These are phyloP conservation scores for Aureobasidium sp. DNA, from an alignment of 2,329 filamentous ascomycete species.

Conservation along the genomic window DNA sequence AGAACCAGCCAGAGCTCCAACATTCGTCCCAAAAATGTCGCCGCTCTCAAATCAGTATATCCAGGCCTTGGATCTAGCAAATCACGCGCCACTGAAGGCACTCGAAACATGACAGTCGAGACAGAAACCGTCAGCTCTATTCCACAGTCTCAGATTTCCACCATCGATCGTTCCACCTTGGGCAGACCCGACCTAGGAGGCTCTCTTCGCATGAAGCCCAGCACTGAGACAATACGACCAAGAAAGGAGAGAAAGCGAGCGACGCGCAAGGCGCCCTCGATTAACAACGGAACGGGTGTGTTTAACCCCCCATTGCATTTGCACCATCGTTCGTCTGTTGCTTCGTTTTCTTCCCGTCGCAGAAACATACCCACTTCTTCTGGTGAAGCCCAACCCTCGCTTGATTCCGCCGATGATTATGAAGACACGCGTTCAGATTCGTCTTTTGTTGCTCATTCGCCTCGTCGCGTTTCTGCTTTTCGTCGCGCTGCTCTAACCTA, in stretches of 20 bases:
- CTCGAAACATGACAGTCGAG: constrained; percentile 92
- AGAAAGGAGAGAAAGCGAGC: constrained; percentile 86
- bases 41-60: constrained; percentile 57
- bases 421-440: constrained; percentile 10
- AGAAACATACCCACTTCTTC: constrained; percentile 3
- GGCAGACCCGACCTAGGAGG: constrained; percentile 59
- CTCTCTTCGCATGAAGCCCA: constrained; percentile 77
- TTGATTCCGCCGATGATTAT: constrained; percentile 3
- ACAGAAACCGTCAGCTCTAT: constrained; percentile 92
- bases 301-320: constrained; percentile 30
- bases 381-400: background rate
- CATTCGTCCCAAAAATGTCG: constrained; percentile 33
- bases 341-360: constrained; percentile 14
- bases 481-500: constrained; percentile 8
- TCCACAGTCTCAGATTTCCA: constrained; percentile 70
- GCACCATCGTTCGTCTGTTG: constrained; percentile 20
- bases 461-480: constrained; percentile 3
- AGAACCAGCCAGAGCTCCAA: constrained; percentile 9
- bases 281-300: constrained; percentile 69
- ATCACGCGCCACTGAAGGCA: constrained; percentile 64
- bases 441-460: constrained; percentile 11
- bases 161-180: constrained; percentile 48
- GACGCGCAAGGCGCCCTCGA: constrained; percentile 64
- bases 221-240: constrained; percentile 90
- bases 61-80: constrained; percentile 59